These are phyloP conservation scores for Skeletonema marinoi DNA, from an alignment of 108 stramenopile genomes.

Conservation along the genomic window DNA sequence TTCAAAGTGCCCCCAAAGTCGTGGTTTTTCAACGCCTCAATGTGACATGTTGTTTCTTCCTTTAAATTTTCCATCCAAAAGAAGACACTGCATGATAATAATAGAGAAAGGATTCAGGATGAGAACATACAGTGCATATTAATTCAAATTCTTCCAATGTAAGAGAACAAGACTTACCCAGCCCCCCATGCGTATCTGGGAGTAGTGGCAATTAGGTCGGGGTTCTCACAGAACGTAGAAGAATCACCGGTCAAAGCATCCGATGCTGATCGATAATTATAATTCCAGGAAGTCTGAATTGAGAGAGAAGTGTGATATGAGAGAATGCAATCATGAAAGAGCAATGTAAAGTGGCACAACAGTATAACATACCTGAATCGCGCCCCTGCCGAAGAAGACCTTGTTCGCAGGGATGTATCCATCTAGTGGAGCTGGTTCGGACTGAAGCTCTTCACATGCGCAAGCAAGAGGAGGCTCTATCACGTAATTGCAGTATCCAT, in stretches of 20 bases:
- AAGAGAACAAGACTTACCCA: slow-evolving; percentile 1
- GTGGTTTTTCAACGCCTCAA: slow-evolving; percentile 35
- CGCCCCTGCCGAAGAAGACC: slow-evolving; percentile 46
- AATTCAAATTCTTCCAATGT: neutral
- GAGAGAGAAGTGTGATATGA: neutral
- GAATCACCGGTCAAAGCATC: slow-evolving; percentile 46
- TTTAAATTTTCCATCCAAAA: slow-evolving; percentile 56
- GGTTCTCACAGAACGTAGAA: slow-evolving; percentile 45
- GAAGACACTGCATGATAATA: slow-evolving; percentile 12
- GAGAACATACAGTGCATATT: neutral
- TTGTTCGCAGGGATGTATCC: slow-evolving; percentile 44
- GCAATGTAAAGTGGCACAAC: neutral
- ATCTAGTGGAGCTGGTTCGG: slow-evolving; percentile 18
- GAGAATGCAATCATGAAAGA: neutral
- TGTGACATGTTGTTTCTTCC: slow-evolving; percentile 50
- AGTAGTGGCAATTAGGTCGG: slow-evolving; percentile 44
- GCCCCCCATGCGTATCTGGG: slow-evolving; percentile 48
- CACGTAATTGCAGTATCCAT: slow-evolving; percentile 41
- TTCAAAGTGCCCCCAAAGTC: slow-evolving; percentile 48
- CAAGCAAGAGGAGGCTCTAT: slow-evolving; percentile 45
- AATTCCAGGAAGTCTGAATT: slow-evolving; percentile 47
- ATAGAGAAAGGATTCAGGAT: neutral
- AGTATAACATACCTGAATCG: slow-evolving; percentile 13
- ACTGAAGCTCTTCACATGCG: slow-evolving; percentile 28
- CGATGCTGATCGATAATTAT: slow-evolving; percentile 42